Evolutionary conservation across 441 rosid genomes (phyloP), one percentile per base, ranked within the genome.

Genomic region (Hura crepitans): DNA sequence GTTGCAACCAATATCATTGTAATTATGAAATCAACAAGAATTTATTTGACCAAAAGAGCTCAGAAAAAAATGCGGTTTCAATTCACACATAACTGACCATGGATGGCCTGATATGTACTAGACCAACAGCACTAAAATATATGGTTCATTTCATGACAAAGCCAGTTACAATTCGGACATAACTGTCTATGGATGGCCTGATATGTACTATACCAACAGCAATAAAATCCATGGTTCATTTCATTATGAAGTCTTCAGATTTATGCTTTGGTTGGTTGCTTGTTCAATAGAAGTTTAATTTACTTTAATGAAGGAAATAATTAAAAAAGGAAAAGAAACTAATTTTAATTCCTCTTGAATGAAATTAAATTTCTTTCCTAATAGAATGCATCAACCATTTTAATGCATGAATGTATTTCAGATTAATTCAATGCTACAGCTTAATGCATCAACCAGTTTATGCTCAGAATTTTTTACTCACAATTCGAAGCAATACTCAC

Each of bases 401-500:
- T n/a, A n/a, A 18, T 8, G 27, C 37, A 7, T 25, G n/a, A 33
- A 57, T 46, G 39, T 2, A 2, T 22, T 13, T 65, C 58, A 11
- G n/a, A 59, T 56, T 37, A 62, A 42, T 23, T 13, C n/a, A n/a
- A 17, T 39, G 25, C 14, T 5, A 17, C 53, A 55, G 2, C 35
- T 31, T 45, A 7, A 5, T 13, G 15, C 25, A 68, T 23, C 23
- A 73, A 59, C 22, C 54, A 45, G 57, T 11, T 11, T 27, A n/a
- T 23, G 50, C 35, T 54, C 6, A 31, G 18, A 22, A 70, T 42
- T 73, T 46, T 17, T 51, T 27, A 60, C 46, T 15, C 68, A 62
- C n/a, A 67, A 31, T 30, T 65, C 67, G 17, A 70, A 60, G 76
- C 23, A 60, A 61, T 31, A 84, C 97, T 84, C 80, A 96, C 99